phyloP scores from a whole-genome alignment of 2,329 filamentous ascomycete species.

The Aureobasidium vineae region DNA sequence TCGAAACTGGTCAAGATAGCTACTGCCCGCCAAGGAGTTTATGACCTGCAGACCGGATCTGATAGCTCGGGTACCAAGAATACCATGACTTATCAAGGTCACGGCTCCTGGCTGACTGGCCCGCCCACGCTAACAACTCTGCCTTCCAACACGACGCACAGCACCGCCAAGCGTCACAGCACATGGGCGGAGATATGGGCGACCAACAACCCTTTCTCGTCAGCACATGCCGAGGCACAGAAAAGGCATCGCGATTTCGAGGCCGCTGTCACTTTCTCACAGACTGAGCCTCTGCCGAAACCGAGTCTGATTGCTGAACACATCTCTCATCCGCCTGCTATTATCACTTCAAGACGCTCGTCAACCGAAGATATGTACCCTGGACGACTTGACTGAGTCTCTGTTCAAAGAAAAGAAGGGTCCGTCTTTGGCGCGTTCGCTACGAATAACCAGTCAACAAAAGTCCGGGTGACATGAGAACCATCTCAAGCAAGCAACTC shows the following conservation, averaged over 20 bases:
- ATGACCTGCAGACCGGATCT: neutral
- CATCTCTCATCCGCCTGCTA: neutral
- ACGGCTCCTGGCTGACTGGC: neutral
- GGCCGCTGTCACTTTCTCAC: conserved; percentile 2
- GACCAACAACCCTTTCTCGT: neutral
- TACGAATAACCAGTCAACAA: too few species aligned
- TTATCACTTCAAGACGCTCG: neutral
- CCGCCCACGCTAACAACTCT: neutral
- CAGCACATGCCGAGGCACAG: neutral
- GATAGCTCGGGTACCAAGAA: neutral
- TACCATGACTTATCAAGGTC: conserved; percentile 4
- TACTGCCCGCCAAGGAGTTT: conserved; percentile 19
- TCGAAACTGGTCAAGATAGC: conserved; percentile 33
- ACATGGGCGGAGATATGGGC: neutral
- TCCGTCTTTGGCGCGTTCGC: neutral
- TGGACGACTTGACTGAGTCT: conserved; percentile 8
- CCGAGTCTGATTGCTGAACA: neutral
- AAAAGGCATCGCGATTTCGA: conserved; percentile 12
- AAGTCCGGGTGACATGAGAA: too few species aligned
- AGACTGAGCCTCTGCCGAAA: conserved; percentile 10
- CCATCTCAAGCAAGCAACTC: too few species aligned
- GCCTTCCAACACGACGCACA: conserved; percentile 8
- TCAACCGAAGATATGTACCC: conserved; percentile 12
- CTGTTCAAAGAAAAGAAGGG: too few species aligned
- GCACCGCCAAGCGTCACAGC: neutral